Percentiles rank a stretch among this genome's conserved stretches.
These are phyloP conservation scores for Petrea volubilis DNA, from an alignment of 257 asterid species.

Conservation along the genomic window DNA sequence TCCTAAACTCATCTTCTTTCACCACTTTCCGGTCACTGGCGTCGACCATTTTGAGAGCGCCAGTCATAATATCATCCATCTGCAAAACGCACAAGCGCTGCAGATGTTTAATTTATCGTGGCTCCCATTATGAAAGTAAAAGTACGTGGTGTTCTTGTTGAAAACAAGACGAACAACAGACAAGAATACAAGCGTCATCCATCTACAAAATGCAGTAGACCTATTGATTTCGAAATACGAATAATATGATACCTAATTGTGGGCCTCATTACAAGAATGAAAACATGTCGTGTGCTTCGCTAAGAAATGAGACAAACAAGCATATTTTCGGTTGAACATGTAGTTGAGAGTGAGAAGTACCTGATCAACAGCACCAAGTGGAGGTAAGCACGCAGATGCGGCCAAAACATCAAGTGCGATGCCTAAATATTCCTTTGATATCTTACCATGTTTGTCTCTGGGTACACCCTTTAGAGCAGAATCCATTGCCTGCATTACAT, in stretches of 20 bases:
- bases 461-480: constrained; percentile 44
- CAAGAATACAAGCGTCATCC: too few relatives aligned
- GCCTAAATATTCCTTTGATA: constrained; percentile 56
- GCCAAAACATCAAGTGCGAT: constrained; percentile 58
- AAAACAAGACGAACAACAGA: too few relatives aligned
- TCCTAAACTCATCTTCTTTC: constrained; percentile 74
- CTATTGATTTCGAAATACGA: too few relatives aligned
- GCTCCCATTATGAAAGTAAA: too few relatives aligned
- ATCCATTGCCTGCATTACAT: constrained; percentile 46
- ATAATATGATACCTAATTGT: too few relatives aligned
- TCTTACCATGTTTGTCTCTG: constrained; percentile 49
- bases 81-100: constrained; percentile 12
- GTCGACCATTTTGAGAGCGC: constrained; percentile 48
- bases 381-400: constrained; percentile 74
- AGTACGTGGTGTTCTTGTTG: too few relatives aligned
- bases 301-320: too few relatives aligned
- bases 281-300: too few relatives aligned
- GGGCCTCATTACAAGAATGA: too few relatives aligned
- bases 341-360: constrained; percentile 31
- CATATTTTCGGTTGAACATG: too few relatives aligned
- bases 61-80: constrained; percentile 57
- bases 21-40: constrained; percentile 57
- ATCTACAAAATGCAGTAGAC: too few relatives aligned
- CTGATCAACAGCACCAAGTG: constrained; percentile 62
- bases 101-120: too few relatives aligned